These are phyloP conservation scores for Scenedesmus sp. DNA, from an alignment of 163 green algal species.

Conservation along the genomic window DNA sequence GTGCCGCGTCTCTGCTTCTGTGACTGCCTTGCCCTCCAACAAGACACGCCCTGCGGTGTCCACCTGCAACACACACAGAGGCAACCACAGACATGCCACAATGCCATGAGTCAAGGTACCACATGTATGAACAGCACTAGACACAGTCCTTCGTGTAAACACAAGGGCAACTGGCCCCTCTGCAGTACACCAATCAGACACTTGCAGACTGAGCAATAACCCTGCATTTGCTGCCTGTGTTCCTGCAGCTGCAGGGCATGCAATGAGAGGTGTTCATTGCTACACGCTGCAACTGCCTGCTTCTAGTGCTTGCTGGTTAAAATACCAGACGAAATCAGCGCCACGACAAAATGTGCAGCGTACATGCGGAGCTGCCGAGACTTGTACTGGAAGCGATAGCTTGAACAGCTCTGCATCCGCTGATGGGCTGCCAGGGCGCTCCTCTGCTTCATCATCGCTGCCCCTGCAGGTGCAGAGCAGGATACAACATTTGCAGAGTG, in stretches of 20 bases:
- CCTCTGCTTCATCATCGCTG: constrained; percentile 52
- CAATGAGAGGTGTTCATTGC: not conserved
- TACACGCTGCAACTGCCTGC: not conserved
- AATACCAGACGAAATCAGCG: too few relatives aligned
- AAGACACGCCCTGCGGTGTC: constrained; percentile 80
- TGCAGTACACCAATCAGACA: not conserved
- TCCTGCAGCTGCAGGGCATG: not conserved
- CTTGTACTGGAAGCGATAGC: constrained; percentile 32
- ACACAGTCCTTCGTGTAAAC: too few relatives aligned
- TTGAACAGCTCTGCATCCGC: constrained; percentile 44
- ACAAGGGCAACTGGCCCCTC: not conserved
- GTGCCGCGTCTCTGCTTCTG: constrained; percentile 59
- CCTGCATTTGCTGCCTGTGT: not conserved
- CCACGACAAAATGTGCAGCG: too few relatives aligned
- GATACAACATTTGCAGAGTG: not conserved
- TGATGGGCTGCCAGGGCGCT: not conserved
- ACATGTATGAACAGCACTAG: not conserved
- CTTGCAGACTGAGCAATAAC: not conserved
- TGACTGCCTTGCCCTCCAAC: constrained; percentile 66
- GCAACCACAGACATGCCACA: not conserved
- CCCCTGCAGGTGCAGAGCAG: not conserved
- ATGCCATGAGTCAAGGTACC: too few relatives aligned
- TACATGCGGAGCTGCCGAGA: constrained; percentile 43
- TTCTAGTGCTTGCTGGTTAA: not conserved
- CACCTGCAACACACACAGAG: constrained; percentile 57